Percentiles rank a stretch among this genome's conserved stretches.
Conservation (phyloP, 352 stramenopile species). For the Globisporangium heterothallicum region DNA sequence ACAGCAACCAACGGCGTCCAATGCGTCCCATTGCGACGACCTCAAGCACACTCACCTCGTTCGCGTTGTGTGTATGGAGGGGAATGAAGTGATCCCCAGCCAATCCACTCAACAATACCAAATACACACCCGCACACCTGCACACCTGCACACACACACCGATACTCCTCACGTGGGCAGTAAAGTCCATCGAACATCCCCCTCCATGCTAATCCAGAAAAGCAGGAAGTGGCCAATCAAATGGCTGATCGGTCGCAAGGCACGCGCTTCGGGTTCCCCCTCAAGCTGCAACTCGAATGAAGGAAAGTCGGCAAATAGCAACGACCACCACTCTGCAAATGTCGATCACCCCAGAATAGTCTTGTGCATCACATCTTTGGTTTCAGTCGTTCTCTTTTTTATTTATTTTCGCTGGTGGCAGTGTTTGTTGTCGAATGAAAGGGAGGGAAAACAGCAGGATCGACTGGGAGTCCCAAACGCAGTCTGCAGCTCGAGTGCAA, state of each 20-base stretch:
- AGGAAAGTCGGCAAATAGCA: background rate
- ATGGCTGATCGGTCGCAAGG: background rate
- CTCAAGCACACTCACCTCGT: too few species aligned
- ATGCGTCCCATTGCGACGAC: too few species aligned
- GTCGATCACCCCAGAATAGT: background rate
- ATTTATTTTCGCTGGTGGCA: too few species aligned
- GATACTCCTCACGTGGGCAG: background rate
- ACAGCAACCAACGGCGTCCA: too few species aligned
- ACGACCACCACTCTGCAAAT: background rate
- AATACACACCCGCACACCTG: too few species aligned
- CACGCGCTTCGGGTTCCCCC: background rate
- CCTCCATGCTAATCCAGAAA: background rate
- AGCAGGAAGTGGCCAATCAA: conserved; percentile 1
- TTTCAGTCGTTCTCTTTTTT: too few species aligned
- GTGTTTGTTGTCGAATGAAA: background rate
- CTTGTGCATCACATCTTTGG: too few species aligned
- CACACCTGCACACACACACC: too few species aligned
- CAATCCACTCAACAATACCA: too few species aligned
- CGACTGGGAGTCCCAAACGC: too few species aligned
- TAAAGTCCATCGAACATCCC: background rate
- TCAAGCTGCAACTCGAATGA: background rate
- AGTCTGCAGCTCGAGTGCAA: background rate
- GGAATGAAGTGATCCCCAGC: too few species aligned
- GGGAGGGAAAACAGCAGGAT: background rate
- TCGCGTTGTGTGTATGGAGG: too few species aligned